Evolutionary conservation across 1,284 basidiomycete species (phyloP).

Genomic region (Ganoderma leucocontextum): DNA sequence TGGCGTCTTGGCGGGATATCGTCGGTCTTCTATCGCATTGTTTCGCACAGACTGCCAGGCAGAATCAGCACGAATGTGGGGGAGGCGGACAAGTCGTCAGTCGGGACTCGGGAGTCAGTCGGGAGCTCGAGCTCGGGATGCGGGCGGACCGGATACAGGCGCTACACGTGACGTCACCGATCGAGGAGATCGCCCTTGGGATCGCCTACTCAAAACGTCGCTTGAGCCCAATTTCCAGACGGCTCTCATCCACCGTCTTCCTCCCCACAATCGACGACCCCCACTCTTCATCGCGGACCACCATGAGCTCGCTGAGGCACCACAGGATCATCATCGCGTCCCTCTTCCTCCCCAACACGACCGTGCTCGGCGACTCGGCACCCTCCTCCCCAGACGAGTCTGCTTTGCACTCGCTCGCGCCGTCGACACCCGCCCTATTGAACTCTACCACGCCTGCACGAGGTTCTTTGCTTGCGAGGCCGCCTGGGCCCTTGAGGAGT

Average conservation of each 20-base stretch:
- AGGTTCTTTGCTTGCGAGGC: slow-evolving; percentile 25
- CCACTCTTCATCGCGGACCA: slow-evolving; percentile 23
- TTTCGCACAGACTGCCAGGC: neutral
- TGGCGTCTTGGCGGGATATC: slow-evolving; percentile 16
- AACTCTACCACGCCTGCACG: slow-evolving; percentile 36
- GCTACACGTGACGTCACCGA: slow-evolving; percentile 38
- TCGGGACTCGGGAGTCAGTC: neutral
- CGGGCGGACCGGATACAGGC: slow-evolving; percentile 10
- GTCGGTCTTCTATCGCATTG: slow-evolving; percentile 22
- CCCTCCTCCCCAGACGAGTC: slow-evolving; percentile 54
- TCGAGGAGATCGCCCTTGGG: slow-evolving; percentile 20
- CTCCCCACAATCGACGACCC: slow-evolving; percentile 5
- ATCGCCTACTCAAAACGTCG: slow-evolving; percentile 24
- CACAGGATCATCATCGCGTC: slow-evolving; percentile 80
- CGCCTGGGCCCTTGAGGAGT: slow-evolving; percentile 58
- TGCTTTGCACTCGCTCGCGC: slow-evolving; percentile 17
- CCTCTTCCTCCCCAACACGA: slow-evolving; percentile 79
- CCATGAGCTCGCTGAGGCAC: slow-evolving; percentile 71
- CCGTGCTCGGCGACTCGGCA: slow-evolving; percentile 63
- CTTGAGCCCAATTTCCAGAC: slow-evolving; percentile 9
- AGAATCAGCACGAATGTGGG: neutral
- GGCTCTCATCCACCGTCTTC: neutral
- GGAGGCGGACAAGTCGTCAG: neutral
- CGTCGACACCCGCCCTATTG: slow-evolving; percentile 32
- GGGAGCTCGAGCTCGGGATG: neutral